phyloP scores from a whole-genome alignment of 345 rosid genomes.

The Clausena lansium region DNA sequence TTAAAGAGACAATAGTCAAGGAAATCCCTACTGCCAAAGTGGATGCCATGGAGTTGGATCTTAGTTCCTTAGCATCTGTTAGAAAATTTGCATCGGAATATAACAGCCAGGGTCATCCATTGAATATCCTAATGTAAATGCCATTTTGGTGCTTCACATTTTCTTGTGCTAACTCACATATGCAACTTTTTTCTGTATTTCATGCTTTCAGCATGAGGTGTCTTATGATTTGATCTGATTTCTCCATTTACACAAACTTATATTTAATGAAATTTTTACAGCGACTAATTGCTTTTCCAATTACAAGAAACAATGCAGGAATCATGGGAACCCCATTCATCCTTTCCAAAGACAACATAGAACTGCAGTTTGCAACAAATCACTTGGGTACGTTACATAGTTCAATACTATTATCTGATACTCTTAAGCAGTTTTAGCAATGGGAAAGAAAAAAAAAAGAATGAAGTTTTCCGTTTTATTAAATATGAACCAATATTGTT shows the following conservation, averaged over 20 bases:
- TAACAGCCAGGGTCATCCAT: constrained; percentile 33
- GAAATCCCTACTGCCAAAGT: constrained; percentile 33
- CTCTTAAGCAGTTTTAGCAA: neutral
- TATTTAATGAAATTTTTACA: neutral
- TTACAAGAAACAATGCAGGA: constrained; percentile 38
- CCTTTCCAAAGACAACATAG: constrained; percentile 38
- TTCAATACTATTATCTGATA: neutral
- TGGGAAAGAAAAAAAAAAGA: no score
- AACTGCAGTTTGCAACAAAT: constrained; percentile 37
- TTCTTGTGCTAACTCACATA: neutral
- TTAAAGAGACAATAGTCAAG: constrained; percentile 30
- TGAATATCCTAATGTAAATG: constrained; percentile 51
- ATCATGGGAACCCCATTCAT: constrained; percentile 30
- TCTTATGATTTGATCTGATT: neutral
- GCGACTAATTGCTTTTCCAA: neutral
- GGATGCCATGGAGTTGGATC: constrained; percentile 42
- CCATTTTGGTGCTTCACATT: neutral
- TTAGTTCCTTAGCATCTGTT: constrained; percentile 34
- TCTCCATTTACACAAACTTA: neutral
- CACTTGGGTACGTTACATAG: constrained; percentile 21
- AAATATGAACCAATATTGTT: neutral
- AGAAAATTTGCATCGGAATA: constrained; percentile 45
- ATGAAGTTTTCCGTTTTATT: neutral
- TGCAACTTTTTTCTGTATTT: neutral
- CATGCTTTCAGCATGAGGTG: neutral